phyloP scores from a whole-genome alignment of 148 eudicot genomes.

The Agrostemma githago region DNA sequence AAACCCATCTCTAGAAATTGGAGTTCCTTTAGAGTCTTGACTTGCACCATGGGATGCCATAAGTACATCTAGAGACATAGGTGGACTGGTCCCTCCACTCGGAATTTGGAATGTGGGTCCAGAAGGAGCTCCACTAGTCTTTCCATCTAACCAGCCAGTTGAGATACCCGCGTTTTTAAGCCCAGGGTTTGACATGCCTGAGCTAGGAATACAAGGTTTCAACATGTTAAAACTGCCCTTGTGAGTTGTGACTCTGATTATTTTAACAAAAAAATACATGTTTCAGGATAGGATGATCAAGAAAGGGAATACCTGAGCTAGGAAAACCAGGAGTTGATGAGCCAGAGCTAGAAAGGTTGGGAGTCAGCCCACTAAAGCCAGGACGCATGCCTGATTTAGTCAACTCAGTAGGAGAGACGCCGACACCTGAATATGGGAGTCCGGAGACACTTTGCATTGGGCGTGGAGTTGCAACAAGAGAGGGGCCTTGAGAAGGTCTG shows the following conservation, averaged over 20 bases:
- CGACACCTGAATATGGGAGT: slow-evolving; percentile 36
- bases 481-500: slow-evolving; percentile 54
- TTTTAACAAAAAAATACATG: too few relatives aligned
- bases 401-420: slow-evolving; percentile 21
- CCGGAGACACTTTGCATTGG: slow-evolving; percentile 40
- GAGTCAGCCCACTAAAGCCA: slow-evolving; percentile 13
- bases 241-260: background rate
- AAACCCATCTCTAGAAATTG: slow-evolving; percentile 52
- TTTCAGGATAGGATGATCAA: slow-evolving; percentile 27
- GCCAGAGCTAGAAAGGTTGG: slow-evolving; percentile 34
- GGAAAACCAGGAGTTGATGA: slow-evolving; percentile 17
- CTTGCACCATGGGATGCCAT: slow-evolving; percentile 35
- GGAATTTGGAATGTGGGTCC: slow-evolving; percentile 45
- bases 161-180: slow-evolving; percentile 42
- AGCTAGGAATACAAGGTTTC: slow-evolving; percentile 21
- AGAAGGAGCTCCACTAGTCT: slow-evolving; percentile 35
- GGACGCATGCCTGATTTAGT: slow-evolving; percentile 24
- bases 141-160: slow-evolving; percentile 55
- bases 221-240: slow-evolving; percentile 21
- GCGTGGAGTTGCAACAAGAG: slow-evolving; percentile 38
- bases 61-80: slow-evolving; percentile 32
- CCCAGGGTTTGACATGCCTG: slow-evolving; percentile 26
- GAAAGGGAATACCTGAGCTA: slow-evolving; percentile 33
- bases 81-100: slow-evolving; percentile 43
- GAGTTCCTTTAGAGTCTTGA: slow-evolving; percentile 39